Evolutionary conservation across 23 red algal genomes (phyloP), one percentile per base, ranked within the genome.

Genomic region (Cyanidioschyzon merolae): DNA sequence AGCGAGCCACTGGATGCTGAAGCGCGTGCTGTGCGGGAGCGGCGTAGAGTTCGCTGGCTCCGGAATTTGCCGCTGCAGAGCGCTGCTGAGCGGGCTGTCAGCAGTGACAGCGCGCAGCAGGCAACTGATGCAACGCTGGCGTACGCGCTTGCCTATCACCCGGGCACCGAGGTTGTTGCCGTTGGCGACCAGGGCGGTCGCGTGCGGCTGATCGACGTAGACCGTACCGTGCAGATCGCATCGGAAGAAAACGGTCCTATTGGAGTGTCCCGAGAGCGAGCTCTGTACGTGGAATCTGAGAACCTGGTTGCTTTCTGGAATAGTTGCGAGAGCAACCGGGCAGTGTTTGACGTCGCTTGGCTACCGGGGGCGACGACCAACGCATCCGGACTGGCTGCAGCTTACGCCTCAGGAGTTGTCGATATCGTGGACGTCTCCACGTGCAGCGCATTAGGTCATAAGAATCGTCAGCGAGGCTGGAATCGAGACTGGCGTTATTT

Each of bases 131-230:
- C 63, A 35, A 32, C 12, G 12, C 21, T 71, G 63, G 63, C 63
- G 63, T 71, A 71, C 63, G 63, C 63, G 2, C 29, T 71, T 7
- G 63, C 63, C 3, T 71, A 71, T 71, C 63, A 71, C 30, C 63
- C 63, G 16, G 12, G n/a, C 7, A 27, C 63, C 12, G 63, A 71
- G 32, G 63, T 71, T 7, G 12, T 71, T 7, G 63, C 63, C 16
- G 29, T 32, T 27, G 63, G 63, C 29, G 30, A 25, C 63, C n/a
- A 71, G 63, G n/a, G 30, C 12, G 63, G 63, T 7, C 63, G 30
- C 16, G 63, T 71, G 32, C 63, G 32, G 63, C n/a, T 71, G 16
- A 35, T 71, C 7, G 63, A 71, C 29, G 63, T 71, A 7, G 63
- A 25, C 63, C 2, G 3, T 32, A 27, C 63, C 12, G 32, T 35